Base-by-base conservation (phyloP, 2,329 filamentous ascomycete species). In the Sporothrix schenckii region DNA sequence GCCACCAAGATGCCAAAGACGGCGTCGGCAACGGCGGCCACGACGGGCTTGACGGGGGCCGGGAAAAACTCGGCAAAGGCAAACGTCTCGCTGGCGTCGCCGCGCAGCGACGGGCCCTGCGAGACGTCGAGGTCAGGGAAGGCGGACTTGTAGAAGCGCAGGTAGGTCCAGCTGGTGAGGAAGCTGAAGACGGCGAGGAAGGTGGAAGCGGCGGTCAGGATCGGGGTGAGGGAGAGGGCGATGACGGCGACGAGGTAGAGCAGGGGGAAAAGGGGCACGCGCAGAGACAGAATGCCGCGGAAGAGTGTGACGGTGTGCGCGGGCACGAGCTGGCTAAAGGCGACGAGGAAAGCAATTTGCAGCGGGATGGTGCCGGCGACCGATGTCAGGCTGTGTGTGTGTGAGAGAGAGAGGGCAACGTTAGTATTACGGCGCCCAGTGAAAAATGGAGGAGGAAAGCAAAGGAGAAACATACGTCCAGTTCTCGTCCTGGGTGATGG, bases 51-150 rank as follows among this genome's bases (percentile, higher is more conserved):
- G 54, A 92, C 83, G 3, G 90, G 88, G 65, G 91, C 91, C 0
- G 95, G 95, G 82, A 98, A 98, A 84, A 99, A 97, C 76, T 95
- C 93, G 74, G 93, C 91, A 79, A 99, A 97, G 9, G 94, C 91
- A 78, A 99, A 99, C 0, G 94, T 97, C 80, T 99, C 95, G 80
- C 92, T 96, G 49, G 95, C 92, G 79, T 99, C 95, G 73, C 95
- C 95, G 74, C 90, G 91, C 75, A 97, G 87, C 10, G 86, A 83
- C 5, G 84, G 78, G 2, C 86, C 80, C 76, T 91, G 88, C 11
- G 86, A 85, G 10, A 58, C 82, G 75, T 90, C 88, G 72, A 91
- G 86, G 75, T 91, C 89, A 69, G 89, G 88, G 76, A 90, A 90
- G 71, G 90, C 87, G 70, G 85, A 81, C 82, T 97, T 97, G 84